phyloP scores from a whole-genome alignment of 2,329 filamentous ascomycete genomes.

The Trichoderma lentiforme region DNA sequence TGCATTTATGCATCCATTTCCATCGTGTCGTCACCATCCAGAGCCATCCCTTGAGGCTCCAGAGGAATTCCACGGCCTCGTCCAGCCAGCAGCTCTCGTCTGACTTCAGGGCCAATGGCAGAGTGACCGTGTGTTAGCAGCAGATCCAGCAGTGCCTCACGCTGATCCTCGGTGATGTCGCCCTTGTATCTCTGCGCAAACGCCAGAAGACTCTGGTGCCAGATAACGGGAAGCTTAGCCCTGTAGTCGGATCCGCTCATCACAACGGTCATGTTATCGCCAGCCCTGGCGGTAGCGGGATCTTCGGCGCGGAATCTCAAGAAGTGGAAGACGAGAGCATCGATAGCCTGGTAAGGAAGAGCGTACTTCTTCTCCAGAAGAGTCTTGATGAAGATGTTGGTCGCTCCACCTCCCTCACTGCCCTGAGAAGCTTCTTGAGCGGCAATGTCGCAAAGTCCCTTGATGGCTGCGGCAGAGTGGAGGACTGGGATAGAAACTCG shows the following conservation, averaged over 20 bases:
- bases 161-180: constrained; percentile 92
- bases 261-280: constrained; percentile 52
- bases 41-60: constrained; percentile 52
- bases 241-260: constrained; percentile 47
- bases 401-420: constrained; percentile 83
- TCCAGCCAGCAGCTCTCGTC: constrained; percentile 83
- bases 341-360: constrained; percentile 89
- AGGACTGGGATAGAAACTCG: constrained; percentile 85
- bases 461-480: constrained; percentile 87
- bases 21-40: constrained; percentile 91
- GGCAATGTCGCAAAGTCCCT: constrained; percentile 89
- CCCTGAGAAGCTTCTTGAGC: constrained; percentile 82
- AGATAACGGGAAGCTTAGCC: constrained; percentile 80
- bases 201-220: constrained; percentile 89
- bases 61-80: constrained; percentile 73
- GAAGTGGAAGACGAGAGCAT: constrained; percentile 95
- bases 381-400: constrained; percentile 91
- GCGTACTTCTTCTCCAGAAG: constrained; percentile 97
- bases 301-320: constrained; percentile 77
- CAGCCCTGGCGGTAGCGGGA: constrained; percentile 49
- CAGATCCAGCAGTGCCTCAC: constrained; percentile 85
- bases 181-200: constrained; percentile 95
- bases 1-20: constrained; percentile 54
- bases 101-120: constrained; percentile 84
- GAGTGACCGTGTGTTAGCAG: constrained; percentile 81